These are phyloP conservation scores for Phytophthora sojae DNA, from an alignment of 352 stramenopile species.

Conservation along the genomic window DNA sequence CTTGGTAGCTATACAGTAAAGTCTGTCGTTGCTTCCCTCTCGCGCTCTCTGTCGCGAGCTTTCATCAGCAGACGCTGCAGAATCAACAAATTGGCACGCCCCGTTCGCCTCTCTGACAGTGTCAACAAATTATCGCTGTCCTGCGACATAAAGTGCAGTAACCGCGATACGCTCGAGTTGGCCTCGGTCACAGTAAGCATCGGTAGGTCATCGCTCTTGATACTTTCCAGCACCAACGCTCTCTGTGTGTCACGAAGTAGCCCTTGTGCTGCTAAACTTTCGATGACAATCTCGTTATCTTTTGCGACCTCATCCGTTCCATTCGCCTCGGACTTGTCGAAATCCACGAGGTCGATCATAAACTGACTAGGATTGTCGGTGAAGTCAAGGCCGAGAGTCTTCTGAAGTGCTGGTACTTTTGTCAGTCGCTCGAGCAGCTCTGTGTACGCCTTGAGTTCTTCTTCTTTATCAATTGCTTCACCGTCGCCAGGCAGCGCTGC, in stretches of 20 bases:
- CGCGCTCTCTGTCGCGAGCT: conserved; percentile 50
- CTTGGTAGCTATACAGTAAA: conserved; percentile 47
- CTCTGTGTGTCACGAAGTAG: conserved; percentile 55
- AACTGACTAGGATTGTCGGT: conserved; percentile 34
- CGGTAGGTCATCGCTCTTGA: conserved; percentile 42
- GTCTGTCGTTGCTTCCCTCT: conserved; percentile 40
- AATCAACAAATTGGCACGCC: conserved; percentile 53
- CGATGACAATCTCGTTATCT: conserved; percentile 71
- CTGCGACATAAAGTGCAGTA: conserved; percentile 60
- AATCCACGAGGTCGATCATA: conserved; percentile 47
- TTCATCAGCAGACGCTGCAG: conserved; percentile 65
- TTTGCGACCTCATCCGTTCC: conserved; percentile 46
- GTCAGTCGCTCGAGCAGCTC: conserved; percentile 37
- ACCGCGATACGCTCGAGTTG: conserved; percentile 43
- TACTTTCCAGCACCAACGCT: conserved; percentile 33
- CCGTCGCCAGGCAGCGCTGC: conserved; percentile 35
- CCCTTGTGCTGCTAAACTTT: conserved; percentile 62
- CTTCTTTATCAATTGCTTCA: conserved; percentile 30
- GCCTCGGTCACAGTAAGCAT: conserved; percentile 49
- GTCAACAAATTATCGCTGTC: conserved; percentile 43
- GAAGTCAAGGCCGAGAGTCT: conserved; percentile 47
- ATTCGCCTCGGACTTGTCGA: conserved; percentile 49
- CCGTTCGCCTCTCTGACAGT: conserved; percentile 50
- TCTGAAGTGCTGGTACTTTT: conserved; percentile 35
- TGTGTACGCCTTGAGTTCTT: conserved; percentile 29